These are phyloP conservation scores for Alternaria solani DNA, from an alignment of 2,329 filamentous ascomycete species.

Conservation along the genomic window DNA sequence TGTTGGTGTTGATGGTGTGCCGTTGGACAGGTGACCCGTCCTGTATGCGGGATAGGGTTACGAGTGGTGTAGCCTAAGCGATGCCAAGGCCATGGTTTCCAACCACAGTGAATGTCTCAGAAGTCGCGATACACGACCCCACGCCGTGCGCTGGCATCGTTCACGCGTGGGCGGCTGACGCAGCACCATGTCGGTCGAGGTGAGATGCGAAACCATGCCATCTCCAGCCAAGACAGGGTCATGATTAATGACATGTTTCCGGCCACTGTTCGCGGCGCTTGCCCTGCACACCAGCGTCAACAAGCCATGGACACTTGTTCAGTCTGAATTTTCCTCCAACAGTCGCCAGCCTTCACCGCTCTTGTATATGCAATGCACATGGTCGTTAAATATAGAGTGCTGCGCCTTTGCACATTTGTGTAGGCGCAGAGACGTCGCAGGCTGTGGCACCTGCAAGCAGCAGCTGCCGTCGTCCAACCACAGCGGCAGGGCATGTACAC, in stretches of 20 bases:
- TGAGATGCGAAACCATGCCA: constrained; percentile 27
- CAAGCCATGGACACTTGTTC: background rate
- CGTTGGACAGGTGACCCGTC: constrained; percentile 22
- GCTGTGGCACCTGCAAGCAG: constrained; percentile 32
- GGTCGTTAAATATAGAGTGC: constrained; percentile 41
- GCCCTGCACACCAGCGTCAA: constrained; percentile 8
- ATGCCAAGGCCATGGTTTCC: constrained; percentile 27
- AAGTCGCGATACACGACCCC: constrained; percentile 18
- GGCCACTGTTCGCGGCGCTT: constrained; percentile 18
- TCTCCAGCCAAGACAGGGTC: constrained; percentile 41
- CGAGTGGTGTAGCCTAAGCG: constrained; percentile 30
- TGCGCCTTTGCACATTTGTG: constrained; percentile 33
- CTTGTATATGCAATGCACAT: constrained; percentile 25
- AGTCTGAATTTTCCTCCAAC: constrained; percentile 22
- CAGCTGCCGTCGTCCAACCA: constrained; percentile 15
- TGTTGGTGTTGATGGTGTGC: constrained; percentile 18
- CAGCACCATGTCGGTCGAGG: constrained; percentile 11
- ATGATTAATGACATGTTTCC: constrained; percentile 5
- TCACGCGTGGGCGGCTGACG: constrained; percentile 10
- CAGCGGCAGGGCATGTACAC: constrained; percentile 33
- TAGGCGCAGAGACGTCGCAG: constrained; percentile 18
- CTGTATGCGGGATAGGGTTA: constrained; percentile 20
- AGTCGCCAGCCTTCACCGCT: constrained; percentile 44
- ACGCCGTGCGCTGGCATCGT: constrained; percentile 8
- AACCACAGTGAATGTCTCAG: constrained; percentile 27